Percentiles rank a stretch among this genome's conserved stretches.
Evolutionary conservation across 208 protist genomes (phyloP).

Genomic region (Trypanosoma scelopori): DNA sequence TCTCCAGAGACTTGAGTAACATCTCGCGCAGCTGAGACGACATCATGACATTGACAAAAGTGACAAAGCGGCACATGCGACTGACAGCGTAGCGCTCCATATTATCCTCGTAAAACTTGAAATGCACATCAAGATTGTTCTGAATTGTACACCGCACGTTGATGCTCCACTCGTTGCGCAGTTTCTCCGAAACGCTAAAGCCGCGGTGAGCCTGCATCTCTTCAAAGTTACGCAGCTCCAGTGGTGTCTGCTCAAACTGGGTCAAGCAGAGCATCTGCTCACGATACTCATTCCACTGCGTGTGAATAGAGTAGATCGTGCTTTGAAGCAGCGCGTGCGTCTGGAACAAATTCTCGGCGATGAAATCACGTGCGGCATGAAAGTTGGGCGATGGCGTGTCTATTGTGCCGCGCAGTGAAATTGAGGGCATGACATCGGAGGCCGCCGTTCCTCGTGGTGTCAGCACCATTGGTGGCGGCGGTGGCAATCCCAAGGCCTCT

Average conservation of each 20-base stretch:
- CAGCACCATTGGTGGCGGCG: conserved; percentile 26
- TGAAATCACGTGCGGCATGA: conserved; percentile 42
- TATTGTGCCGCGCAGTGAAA: conserved; percentile 67
- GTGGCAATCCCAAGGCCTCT: conserved; percentile 39
- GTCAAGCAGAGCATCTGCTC: conserved; percentile 60
- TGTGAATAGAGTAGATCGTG: conserved; percentile 81
- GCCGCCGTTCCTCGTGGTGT: conserved; percentile 25
- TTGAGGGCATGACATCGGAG: conserved; percentile 46
- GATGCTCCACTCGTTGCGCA: conserved; percentile 90
- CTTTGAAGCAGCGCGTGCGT: conserved; percentile 80
- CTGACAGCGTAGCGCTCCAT: conserved; percentile 77
- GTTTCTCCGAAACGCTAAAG: conserved; percentile 62
- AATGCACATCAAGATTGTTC: conserved; percentile 92
- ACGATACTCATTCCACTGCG: conserved; percentile 72
- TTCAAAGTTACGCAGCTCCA: conserved; percentile 74
- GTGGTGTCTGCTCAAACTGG: conserved; percentile 53
- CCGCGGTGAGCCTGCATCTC: conserved; percentile 63
- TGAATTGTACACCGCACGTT: conserved; percentile 91
- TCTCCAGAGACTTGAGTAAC: conserved; percentile 68
- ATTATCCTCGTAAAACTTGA: conserved; percentile 94
- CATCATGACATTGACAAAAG: conserved; percentile 92
- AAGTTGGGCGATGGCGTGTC: conserved; percentile 87
- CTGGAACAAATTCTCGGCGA: conserved; percentile 89
- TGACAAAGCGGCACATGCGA: conserved; percentile 91
- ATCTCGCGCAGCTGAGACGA: conserved; percentile 82